A percentile compares a stretch with the other conserved stretches of the same genome.
Conservation (phyloP, 2,329 filamentous ascomycete genomes). For the Thelonectria rubi region DNA sequence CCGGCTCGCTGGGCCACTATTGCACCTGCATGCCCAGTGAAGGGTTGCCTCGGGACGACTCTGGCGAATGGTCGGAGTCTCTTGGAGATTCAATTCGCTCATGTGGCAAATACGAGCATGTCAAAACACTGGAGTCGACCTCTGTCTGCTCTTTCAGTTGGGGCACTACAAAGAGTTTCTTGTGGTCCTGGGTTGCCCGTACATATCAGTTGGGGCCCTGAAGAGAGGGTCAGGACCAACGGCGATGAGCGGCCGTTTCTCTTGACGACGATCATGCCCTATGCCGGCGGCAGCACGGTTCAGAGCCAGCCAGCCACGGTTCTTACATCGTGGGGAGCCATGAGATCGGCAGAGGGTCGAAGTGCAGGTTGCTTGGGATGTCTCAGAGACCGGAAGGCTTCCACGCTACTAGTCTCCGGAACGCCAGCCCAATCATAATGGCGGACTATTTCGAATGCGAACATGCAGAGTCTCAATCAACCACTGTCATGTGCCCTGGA, state of each 20-base stretch:
- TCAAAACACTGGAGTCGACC: constrained; percentile 5
- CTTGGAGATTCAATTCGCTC: background rate
- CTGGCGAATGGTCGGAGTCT: constrained; percentile 6
- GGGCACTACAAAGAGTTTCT: background rate
- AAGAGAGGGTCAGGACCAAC: background rate
- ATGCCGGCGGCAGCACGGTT: constrained; percentile 10
- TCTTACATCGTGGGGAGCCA: background rate
- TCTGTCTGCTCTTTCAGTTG: background rate
- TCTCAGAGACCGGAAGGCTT: constrained; percentile 1
- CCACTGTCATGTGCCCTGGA: constrained; percentile 9
- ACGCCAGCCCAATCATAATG: constrained; percentile 1
- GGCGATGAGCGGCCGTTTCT: background rate
- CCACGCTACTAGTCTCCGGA: background rate
- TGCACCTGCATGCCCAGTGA: constrained; percentile 3
- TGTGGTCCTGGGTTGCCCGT: background rate
- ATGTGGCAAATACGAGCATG: constrained; percentile 10
- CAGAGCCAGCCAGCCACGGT: constrained; percentile 1
- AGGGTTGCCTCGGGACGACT: constrained; percentile 7
- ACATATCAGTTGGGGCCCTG: background rate
- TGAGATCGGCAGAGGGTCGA: constrained; percentile 4
- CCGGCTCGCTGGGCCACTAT: constrained; percentile 12
- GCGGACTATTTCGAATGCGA: constrained; percentile 5
- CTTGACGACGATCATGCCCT: background rate
- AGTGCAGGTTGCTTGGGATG: constrained; percentile 1
- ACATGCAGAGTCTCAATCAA: constrained; percentile 13